Conservation (phyloP, 352 stramenopile species). For the Pythium folliculosum region DNA sequence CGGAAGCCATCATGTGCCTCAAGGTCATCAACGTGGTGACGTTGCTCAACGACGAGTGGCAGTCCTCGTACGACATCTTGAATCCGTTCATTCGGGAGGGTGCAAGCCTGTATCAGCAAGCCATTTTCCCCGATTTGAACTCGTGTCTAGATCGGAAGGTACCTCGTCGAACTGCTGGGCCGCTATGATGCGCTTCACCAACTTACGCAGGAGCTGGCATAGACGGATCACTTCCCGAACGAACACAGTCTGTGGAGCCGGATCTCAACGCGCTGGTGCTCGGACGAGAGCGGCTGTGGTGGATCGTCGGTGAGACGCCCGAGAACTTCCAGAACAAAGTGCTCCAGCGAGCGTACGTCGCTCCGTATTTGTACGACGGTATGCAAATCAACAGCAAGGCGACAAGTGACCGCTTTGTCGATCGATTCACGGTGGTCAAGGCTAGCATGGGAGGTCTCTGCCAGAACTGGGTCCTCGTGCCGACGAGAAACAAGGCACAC, state of each 20-base stretch:
- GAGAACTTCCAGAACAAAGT: slow-evolving; percentile 14
- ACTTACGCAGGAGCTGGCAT: slow-evolving; percentile 27
- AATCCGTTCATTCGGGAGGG: slow-evolving; percentile 22
- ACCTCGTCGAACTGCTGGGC: slow-evolving; percentile 5
- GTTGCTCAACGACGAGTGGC: slow-evolving; percentile 31
- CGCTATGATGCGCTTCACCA: slow-evolving; percentile 16
- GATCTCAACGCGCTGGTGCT: slow-evolving; percentile 26
- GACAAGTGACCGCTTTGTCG: slow-evolving; percentile 8
- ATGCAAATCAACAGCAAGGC: slow-evolving; percentile 27
- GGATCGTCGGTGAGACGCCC: slow-evolving; percentile 12
- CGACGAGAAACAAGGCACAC: slow-evolving; percentile 7
- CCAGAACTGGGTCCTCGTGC: slow-evolving; percentile 23
- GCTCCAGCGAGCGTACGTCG: slow-evolving; percentile 4
- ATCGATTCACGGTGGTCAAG: slow-evolving; percentile 11
- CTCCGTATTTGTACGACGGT: slow-evolving; percentile 18
- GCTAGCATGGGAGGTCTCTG: slow-evolving; percentile 11
- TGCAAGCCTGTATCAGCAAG: slow-evolving; percentile 7
- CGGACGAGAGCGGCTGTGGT: slow-evolving; percentile 23
- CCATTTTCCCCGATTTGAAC: slow-evolving; percentile 25
- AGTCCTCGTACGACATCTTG: slow-evolving; percentile 8
- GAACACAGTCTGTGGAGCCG: slow-evolving; percentile 19
- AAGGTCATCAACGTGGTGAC: slow-evolving; percentile 25
- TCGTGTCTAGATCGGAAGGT: slow-evolving; percentile 19
- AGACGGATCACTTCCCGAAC: slow-evolving; percentile 22
- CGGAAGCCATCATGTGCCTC: slow-evolving; percentile 25